Evolutionary conservation across 2,329 filamentous ascomycete genomes (phyloP), one percentile per base, ranked within the genome.

Genomic region (Stagonosporopsis rhizophila): DNA sequence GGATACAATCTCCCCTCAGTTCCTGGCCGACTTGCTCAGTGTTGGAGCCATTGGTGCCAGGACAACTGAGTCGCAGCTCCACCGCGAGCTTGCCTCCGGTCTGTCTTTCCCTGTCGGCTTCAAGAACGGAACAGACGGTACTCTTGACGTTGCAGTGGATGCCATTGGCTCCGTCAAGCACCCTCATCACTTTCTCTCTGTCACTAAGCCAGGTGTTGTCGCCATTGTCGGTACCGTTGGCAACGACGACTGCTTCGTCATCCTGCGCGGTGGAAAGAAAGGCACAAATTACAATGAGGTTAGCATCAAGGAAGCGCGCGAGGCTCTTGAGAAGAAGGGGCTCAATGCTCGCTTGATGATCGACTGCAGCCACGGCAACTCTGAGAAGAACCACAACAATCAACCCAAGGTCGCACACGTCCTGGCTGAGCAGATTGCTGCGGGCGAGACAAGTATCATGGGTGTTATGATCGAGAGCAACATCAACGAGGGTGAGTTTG

Each of bases 381-480:
- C 91, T 41, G 81, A 89, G 74, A 99, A 99, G 85, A 87, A 98
- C 79, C 94, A 98, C 84, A 92, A 88, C 81, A 99, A 98, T 79
- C 95, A 99, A 80, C 93, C 93, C 65, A 92, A 94, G 83, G 95
- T 99, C 19, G 93, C 92, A 3, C 87, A 87, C 46, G 85, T 83
- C 11, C 77, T 99, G 54, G 92, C 91, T 2, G 87, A 90, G 71
- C 95, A 99, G 80, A 90, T 99, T 58, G 83, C 88, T 51, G 86
- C 84, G 55, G 95, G 95, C 32, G 94, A 98, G 80, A 84, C 85
- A 3, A 89, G 83, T 44, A 95, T 99, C 72, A 94, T 97, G 87
- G 95, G 95, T 70, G 91, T 98, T 58, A 99, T 99, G 95, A 96
- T 99, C 71, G 95, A 99, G 82, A 96, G 91, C 78, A 91, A 98